Conservation (phyloP, 495 filamentous ascomycete genomes). For the Neurospora sp. region DNA sequence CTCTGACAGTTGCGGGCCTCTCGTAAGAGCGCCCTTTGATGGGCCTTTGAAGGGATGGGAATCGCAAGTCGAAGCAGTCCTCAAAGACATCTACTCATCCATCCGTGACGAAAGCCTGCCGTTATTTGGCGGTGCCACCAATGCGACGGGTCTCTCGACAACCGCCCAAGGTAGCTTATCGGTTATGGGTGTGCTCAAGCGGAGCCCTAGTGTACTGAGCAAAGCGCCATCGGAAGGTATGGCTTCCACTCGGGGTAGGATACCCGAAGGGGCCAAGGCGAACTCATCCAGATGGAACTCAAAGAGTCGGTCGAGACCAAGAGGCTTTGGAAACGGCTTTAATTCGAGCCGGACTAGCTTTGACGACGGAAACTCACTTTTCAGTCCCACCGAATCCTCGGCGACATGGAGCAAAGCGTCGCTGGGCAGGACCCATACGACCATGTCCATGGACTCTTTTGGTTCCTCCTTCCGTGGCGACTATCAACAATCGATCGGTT, state of each 20-base stretch:
- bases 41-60: conserved; percentile 79
- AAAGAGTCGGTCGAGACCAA: conserved; percentile 76
- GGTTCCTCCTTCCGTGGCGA: conserved; percentile 70
- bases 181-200: conserved; percentile 62
- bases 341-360: conserved; percentile 91
- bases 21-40: conserved; percentile 70
- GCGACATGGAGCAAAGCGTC: conserved; percentile 91
- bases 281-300: conserved; percentile 65
- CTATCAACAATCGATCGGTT: conserved; percentile 93
- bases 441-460: conserved; percentile 83
- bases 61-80: conserved; percentile 72
- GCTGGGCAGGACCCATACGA: conserved; percentile 77
- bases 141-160: conserved; percentile 31
- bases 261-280: conserved; percentile 48
- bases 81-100: conserved; percentile 86
- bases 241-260: conserved; percentile 56
- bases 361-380: conserved; percentile 82
- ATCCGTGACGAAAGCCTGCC: conserved; percentile 80
- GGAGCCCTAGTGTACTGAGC: conserved; percentile 82
- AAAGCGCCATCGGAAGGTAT: conserved; percentile 74
- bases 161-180: conserved; percentile 32
- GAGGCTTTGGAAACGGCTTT: conserved; percentile 71
- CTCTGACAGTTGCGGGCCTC: conserved; percentile 45
- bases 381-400: conserved; percentile 73
- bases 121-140: conserved; percentile 54